These are phyloP conservation scores for Chiua sp. DNA, from an alignment of 1,284 basidiomycete genomes.

Conservation along the genomic window DNA sequence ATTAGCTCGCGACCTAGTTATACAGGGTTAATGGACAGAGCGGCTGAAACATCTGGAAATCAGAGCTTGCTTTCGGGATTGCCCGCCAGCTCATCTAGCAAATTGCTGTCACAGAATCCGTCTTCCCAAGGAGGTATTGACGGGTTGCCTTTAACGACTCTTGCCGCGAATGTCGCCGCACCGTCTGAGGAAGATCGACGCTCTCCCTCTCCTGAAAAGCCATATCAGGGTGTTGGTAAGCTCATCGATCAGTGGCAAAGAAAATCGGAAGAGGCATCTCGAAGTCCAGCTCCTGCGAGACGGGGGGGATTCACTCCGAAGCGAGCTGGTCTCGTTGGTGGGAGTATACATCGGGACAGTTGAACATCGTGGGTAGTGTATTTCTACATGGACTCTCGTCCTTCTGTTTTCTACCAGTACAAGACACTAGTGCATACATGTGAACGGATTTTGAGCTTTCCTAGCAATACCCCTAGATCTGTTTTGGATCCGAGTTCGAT, in stretches of 20 bases:
- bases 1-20: conserved; percentile 13
- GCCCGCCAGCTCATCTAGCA: conserved; percentile 30
- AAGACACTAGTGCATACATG: conserved; percentile 12
- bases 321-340: conserved; percentile 46
- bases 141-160: conserved; percentile 25
- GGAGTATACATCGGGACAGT: conserved; percentile 28
- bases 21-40: conserved; percentile 23
- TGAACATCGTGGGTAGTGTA: conserved; percentile 21
- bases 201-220: conserved; percentile 71
- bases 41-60: conserved; percentile 13
- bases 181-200: conserved; percentile 42
- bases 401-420: conserved; percentile 16
- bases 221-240: conserved; percentile 80
- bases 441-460: neutral
- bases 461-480: neutral
- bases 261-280: conserved; percentile 63
- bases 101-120: conserved; percentile 17
- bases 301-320: conserved; percentile 47
- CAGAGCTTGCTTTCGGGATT: conserved; percentile 28
- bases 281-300: conserved; percentile 37
- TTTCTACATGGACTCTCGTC: conserved; percentile 7
- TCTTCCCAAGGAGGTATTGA: conserved; percentile 26
- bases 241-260: conserved; percentile 86
- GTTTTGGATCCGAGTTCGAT: neutral
- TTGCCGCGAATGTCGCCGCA: conserved; percentile 28